Base-by-base conservation (phyloP, 2,329 filamentous ascomycete genomes). In the Paecilomyces formosus region DNA sequence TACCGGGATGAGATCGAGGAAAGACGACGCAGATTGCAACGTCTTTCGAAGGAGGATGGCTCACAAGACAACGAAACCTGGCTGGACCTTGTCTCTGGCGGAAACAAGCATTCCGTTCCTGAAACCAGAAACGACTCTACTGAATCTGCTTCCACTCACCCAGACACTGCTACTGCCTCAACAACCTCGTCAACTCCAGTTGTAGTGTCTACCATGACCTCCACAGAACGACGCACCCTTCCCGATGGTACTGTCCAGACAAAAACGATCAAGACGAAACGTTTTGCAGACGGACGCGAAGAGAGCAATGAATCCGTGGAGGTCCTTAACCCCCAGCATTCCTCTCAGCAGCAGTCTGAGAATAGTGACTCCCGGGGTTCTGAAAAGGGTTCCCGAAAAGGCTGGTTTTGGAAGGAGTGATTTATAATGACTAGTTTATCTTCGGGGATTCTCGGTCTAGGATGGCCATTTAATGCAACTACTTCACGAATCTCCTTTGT, bases 231-330 rank as follows among this genome's bases (percentile, higher is more conserved):
- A 3, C 79, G 76, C 3, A 79, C 78, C 2, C 72, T 81, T 1
- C 75, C 82, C 0, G 84, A 87, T 66, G 85, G 85, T 12, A 82
- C 80, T 0, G 72, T 85, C 2, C 80, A 81, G 8, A 86, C 81
- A 0, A 85, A 81, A 63, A 78, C 80, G 1, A 73, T 84, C 9
- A 71, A 84, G 15, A 86, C 82, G 61, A 82, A 81, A 65, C 77
- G 81, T 2, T 87, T 85, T 64, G 74, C 81, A 1, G 83, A 87
- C 71, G 85, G 85, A 0, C 76, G 78, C 3, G 84, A 86, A 65
- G 83, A 86, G 67, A 82, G 72, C 33, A 78, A 81, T 8, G 82
- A 85, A 63, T 82, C 80, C 7, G 72, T 81, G 3, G 80, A 85
- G 53, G 64, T 68, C 8, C 60, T 66, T 49, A 72, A 67, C 22